Evolutionary conservation across 2,329 filamentous ascomycete genomes (phyloP).

Genomic region (Diplodia seriata): DNA sequence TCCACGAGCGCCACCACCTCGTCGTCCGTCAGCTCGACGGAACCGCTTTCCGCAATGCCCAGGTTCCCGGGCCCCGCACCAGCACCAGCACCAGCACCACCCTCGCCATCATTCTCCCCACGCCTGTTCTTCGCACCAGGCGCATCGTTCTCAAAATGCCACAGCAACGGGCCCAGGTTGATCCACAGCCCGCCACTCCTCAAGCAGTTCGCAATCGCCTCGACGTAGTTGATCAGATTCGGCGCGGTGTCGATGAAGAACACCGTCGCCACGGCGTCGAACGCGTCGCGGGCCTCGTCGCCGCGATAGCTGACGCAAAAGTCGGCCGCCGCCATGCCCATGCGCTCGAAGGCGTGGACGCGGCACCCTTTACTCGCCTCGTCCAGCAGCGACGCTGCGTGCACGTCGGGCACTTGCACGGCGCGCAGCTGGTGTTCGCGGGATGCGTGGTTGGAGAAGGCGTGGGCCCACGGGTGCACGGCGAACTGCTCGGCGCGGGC

Average conservation of each 20-base stretch:
- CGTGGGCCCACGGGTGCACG: constrained; percentile 84
- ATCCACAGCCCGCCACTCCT: constrained; percentile 80
- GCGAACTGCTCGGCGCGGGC: constrained; percentile 66
- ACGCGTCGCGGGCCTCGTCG: constrained; percentile 65
- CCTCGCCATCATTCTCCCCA: constrained; percentile 30
- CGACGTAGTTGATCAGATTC: constrained; percentile 87
- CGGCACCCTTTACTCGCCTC: constrained; percentile 35
- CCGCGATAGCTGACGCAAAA: constrained; percentile 86
- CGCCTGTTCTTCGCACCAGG: constrained; percentile 60
- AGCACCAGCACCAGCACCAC: constrained; percentile 37
- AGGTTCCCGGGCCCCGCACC: constrained; percentile 36
- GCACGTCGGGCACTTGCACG: constrained; percentile 79
- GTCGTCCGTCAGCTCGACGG: constrained; percentile 86
- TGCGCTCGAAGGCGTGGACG: constrained; percentile 63
- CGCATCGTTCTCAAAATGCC: constrained; percentile 88
- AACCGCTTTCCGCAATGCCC: constrained; percentile 87
- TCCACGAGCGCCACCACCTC: constrained; percentile 81
- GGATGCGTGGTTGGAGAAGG: constrained; percentile 83
- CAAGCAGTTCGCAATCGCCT: constrained; percentile 80
- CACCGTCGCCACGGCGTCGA: constrained; percentile 84
- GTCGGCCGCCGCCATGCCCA: constrained; percentile 94
- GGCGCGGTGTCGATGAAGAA: constrained; percentile 98
- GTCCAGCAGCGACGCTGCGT: constrained; percentile 48
- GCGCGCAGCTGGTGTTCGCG: constrained; percentile 76
- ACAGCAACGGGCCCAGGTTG: constrained; percentile 89